These are phyloP conservation scores for Albifimbria verrucaria DNA, from an alignment of 2,329 filamentous ascomycete genomes.

Conservation along the genomic window DNA sequence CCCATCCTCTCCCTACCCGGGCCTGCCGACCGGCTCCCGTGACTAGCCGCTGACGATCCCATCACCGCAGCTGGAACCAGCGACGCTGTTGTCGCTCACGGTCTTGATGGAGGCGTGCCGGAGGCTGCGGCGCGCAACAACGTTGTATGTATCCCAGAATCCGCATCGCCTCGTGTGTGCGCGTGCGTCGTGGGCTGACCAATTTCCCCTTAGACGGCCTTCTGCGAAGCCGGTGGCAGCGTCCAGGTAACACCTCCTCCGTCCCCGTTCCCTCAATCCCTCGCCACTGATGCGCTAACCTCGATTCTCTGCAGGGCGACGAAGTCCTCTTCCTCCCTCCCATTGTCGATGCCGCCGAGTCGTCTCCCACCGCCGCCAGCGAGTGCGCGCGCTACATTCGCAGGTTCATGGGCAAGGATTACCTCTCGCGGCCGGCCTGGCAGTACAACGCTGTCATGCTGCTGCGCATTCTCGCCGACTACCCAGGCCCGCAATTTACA, in stretches of 20 bases:
- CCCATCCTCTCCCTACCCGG: no score
- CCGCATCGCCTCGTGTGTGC: neutral
- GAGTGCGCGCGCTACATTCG: conserved; percentile 79
- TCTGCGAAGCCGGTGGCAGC: conserved; percentile 72
- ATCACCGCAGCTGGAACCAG: conserved; percentile 2
- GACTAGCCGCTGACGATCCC: neutral
- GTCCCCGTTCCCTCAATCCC: conserved; percentile 5
- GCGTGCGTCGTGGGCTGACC: conserved; percentile 13
- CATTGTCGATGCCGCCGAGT: conserved; percentile 94
- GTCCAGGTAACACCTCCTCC: conserved; percentile 45
- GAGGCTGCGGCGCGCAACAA: conserved; percentile 63
- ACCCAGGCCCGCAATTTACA: conserved; percentile 89
- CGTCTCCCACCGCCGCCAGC: conserved; percentile 78
- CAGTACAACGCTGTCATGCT: conserved; percentile 99
- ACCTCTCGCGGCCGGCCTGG: conserved; percentile 61
- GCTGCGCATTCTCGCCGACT: conserved; percentile 84
- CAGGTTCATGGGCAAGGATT: conserved; percentile 75
- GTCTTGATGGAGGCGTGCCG: conserved; percentile 39
- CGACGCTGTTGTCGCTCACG: conserved; percentile 7
- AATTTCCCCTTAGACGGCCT: conserved; percentile 58
- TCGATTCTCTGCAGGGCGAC: conserved; percentile 57
- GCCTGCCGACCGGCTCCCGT: no score
- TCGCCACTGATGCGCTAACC: neutral
- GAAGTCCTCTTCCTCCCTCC: conserved; percentile 89
- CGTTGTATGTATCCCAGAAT: conserved; percentile 53